Evolutionary conservation across 495 filamentous ascomycete genomes (phyloP).

Genomic region (Podospora anserina): DNA sequence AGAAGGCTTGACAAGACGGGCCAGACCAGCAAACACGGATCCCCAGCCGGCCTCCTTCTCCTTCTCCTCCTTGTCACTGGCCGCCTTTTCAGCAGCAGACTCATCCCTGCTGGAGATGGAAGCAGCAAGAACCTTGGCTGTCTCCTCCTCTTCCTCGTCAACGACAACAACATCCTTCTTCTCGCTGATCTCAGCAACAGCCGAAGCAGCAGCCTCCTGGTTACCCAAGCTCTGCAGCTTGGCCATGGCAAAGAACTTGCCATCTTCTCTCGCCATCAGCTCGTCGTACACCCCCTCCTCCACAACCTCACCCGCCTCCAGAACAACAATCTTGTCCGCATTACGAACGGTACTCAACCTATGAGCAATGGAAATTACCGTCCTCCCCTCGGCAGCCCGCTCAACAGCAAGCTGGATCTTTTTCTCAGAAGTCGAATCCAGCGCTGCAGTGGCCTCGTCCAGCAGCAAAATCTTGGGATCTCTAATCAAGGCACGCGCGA

Average conservation of each 20-base stretch:
- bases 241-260: slow-evolving; percentile 51
- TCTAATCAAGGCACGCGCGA: slow-evolving; percentile 79
- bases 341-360: slow-evolving; percentile 84
- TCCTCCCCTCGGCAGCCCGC: slow-evolving; percentile 73
- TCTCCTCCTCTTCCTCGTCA: neutral
- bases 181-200: neutral
- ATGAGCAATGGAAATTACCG: slow-evolving; percentile 91
- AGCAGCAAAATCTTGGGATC: slow-evolving; percentile 84
- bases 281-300: slow-evolving; percentile 71
- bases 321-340: slow-evolving; percentile 89
- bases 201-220: slow-evolving; percentile 27
- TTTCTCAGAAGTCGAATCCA: slow-evolving; percentile 90
- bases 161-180: neutral
- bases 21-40: slow-evolving; percentile 17
- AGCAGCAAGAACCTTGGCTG: neutral
- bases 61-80: no score
- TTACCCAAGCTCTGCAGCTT: slow-evolving; percentile 46
- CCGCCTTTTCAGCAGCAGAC: neutral
- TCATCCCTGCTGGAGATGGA: neutral
- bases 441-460: slow-evolving; percentile 87
- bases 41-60: slow-evolving; percentile 36
- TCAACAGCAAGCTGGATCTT: slow-evolving; percentile 91
- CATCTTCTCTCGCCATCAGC: slow-evolving; percentile 54
- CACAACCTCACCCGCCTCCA: slow-evolving; percentile 72
- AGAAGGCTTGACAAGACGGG: slow-evolving; percentile 16